Evolutionary conservation across 1,139 yeast species (phyloP).

Genomic region (Nadsonia starkeyi-henricii): DNA sequence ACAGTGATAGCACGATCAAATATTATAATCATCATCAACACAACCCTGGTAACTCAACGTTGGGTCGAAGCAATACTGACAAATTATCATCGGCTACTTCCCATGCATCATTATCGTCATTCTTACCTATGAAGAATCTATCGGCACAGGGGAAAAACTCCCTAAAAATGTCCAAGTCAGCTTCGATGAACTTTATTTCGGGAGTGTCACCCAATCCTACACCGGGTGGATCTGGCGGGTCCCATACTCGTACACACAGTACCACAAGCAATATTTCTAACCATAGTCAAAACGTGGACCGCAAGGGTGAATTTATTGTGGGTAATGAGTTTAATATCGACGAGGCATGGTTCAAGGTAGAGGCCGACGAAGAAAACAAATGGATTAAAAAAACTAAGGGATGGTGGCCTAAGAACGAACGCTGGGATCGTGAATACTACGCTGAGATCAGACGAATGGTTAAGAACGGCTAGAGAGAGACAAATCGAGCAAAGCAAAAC

Average conservation of each 20-base stretch:
- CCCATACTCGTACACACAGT: background rate
- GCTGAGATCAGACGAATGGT: slow-evolving; percentile 47
- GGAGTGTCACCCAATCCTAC: background rate
- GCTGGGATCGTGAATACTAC: slow-evolving; percentile 29
- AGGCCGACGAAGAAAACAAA: background rate
- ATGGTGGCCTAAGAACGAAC: slow-evolving; percentile 27
- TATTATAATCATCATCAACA: background rate
- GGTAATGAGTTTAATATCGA: background rate
- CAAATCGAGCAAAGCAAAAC: too few relatives aligned
- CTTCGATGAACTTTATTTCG: background rate
- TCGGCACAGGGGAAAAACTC: background rate
- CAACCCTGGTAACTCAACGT: background rate
- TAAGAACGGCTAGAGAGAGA: slow-evolving; percentile 12
- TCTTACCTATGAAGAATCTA: background rate
- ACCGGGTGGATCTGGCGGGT: background rate
- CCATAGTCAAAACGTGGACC: background rate
- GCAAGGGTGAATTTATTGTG: slow-evolving; percentile 13
- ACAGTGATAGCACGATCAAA: background rate
- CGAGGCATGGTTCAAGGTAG: background rate
- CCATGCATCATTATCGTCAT: background rate
- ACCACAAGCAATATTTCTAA: background rate
- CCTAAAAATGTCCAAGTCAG: background rate
- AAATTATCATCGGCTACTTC: background rate
- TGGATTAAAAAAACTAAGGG: slow-evolving; percentile 12
- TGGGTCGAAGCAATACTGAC: background rate